Conservation (phyloP, 495 filamentous ascomycete genomes). For the Aspergillus homomorphus region DNA sequence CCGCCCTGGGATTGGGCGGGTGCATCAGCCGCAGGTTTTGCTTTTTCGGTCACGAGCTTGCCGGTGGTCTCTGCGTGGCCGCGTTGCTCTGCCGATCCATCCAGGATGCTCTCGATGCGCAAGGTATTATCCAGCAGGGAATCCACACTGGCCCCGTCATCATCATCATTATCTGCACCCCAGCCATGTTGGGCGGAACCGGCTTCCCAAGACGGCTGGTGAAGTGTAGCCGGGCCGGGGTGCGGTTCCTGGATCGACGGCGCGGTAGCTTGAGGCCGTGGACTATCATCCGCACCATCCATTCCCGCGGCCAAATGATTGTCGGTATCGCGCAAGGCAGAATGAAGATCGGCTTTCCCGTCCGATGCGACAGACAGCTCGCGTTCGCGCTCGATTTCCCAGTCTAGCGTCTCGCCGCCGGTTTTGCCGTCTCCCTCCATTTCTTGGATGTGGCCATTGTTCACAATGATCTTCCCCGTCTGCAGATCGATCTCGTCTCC, state of each 20-base stretch:
- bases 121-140: constrained; percentile 25
- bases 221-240: not conserved
- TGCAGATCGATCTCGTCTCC: constrained; percentile 78
- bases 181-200: no score
- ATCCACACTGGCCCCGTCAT: constrained; percentile 26
- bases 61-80: constrained; percentile 2
- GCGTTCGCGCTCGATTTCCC: constrained; percentile 12
- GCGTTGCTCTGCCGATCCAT: not conserved
- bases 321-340: not conserved
- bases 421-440: constrained; percentile 53
- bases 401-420: constrained; percentile 24
- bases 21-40: constrained; percentile 18
- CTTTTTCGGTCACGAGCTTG: constrained; percentile 19
- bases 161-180: constrained; percentile 12
- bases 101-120: constrained; percentile 13
- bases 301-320: constrained; percentile 2
- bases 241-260: constrained; percentile 9
- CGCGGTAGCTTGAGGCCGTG: not conserved
- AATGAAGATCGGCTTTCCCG: not conserved
- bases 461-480: constrained; percentile 74
- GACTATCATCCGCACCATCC: constrained; percentile 2
- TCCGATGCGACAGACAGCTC: not conserved
- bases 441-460: constrained; percentile 77
- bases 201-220: not conserved
- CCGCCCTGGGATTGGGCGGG: constrained; percentile 12